Evolutionary conservation across 1,139 yeast genomes (phyloP).

Genomic region (Suhomyces terraborum): DNA sequence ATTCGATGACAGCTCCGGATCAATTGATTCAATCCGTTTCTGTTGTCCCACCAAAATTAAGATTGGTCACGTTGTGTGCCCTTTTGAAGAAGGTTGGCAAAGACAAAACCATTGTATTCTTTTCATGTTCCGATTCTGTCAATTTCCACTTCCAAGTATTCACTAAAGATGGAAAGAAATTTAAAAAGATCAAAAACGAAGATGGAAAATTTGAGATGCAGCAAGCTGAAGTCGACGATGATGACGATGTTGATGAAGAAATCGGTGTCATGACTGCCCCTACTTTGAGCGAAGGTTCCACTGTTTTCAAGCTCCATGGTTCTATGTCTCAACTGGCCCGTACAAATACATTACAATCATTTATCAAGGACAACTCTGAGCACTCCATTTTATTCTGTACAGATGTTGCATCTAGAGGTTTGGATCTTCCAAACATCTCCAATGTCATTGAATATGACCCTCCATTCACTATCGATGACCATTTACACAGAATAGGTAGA

Average conservation of each 20-base stretch:
- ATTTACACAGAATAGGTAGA: conserved; percentile 72
- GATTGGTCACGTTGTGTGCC: conserved; percentile 80
- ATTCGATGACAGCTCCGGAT: conserved; percentile 69
- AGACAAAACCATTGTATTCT: conserved; percentile 74
- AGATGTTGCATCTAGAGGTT: conserved; percentile 75
- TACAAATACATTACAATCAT: conserved; percentile 70
- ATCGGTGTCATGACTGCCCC: conserved; percentile 57
- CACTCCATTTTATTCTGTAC: conserved; percentile 79
- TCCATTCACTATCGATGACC: conserved; percentile 70
- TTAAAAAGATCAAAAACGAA: conserved; percentile 32
- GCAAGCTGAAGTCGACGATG: conserved; percentile 20
- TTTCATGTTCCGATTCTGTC: conserved; percentile 93
- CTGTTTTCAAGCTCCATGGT: conserved; percentile 85
- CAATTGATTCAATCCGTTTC: conserved; percentile 78
- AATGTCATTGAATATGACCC: conserved; percentile 70
- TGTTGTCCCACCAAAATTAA: conserved; percentile 86
- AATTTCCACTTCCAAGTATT: conserved; percentile 84
- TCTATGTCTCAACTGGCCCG: conserved; percentile 82
- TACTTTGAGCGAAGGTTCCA: conserved; percentile 45
- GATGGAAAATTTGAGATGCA: conserved; percentile 27
- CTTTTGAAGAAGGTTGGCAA: conserved; percentile 50
- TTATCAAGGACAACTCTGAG: conserved; percentile 46
- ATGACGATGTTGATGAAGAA: conserved; percentile 26
- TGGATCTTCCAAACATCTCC: conserved; percentile 67
- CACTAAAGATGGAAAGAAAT: conserved; percentile 54